Conservation (phyloP, 192 early-diverging fungal species). For the Gigaspora rosea region DNA sequence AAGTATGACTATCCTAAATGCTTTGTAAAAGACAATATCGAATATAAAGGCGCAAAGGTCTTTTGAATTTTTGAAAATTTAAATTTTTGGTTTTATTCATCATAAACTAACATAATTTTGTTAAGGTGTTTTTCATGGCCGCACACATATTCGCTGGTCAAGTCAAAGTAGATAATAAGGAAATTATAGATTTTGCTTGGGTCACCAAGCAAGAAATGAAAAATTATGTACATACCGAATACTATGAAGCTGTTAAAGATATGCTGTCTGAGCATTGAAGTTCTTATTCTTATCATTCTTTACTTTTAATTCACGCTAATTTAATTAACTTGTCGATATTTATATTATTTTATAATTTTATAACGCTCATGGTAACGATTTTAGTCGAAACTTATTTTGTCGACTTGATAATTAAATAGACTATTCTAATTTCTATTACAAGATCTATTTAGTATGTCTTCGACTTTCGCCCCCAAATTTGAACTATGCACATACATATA, state of each 20-base stretch:
- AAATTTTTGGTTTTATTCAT: not conserved
- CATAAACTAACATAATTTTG: not conserved
- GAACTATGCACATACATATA: too few species aligned
- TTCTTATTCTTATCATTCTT: not conserved
- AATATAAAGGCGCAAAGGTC: slow-evolving; percentile 16
- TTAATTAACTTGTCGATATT: too few species aligned
- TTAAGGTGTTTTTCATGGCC: slow-evolving; percentile 86
- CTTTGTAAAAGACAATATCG: not conserved
- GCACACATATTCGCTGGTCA: slow-evolving; percentile 78
- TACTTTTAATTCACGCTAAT: not conserved
- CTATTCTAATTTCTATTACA: too few species aligned
- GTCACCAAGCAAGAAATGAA: slow-evolving; percentile 69
- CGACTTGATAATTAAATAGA: too few species aligned
- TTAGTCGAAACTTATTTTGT: too few species aligned
- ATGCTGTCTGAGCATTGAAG: slow-evolving; percentile 54
- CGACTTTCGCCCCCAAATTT: too few species aligned
- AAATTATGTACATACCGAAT: slow-evolving; percentile 50
- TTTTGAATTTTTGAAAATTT: slow-evolving; percentile 1
- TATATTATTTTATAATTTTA: too few species aligned
- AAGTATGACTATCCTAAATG: slow-evolving; percentile 45
- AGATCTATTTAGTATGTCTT: too few species aligned
- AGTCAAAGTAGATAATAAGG: slow-evolving; percentile 57
- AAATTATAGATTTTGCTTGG: slow-evolving; percentile 73
- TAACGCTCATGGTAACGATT: too few species aligned
- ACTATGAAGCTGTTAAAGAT: slow-evolving; percentile 55